Percentiles rank a stretch among this genome's conserved stretches.
phyloP scores from a whole-genome alignment of 208 protist genomes.

The Trypanosoma avium region DNA sequence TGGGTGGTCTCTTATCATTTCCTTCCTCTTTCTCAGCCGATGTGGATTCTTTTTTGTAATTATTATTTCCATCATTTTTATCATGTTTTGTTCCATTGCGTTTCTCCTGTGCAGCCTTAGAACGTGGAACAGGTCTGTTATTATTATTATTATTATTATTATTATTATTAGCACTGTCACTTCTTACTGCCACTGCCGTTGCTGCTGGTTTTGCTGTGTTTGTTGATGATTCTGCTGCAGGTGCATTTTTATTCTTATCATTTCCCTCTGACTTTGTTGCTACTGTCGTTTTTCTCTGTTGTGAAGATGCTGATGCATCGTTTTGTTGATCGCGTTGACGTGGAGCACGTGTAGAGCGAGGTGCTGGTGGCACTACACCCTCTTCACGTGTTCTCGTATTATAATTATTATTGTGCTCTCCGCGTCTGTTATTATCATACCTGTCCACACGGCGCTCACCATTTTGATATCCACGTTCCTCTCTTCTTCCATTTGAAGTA shows the following conservation, averaged over 20 bases:
- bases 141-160: background rate
- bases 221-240: background rate
- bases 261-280: too few relatives aligned
- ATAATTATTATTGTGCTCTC: too few relatives aligned
- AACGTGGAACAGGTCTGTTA: slow-evolving; percentile 8
- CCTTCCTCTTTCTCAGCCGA: background rate
- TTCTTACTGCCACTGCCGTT: background rate
- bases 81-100: slow-evolving; percentile 12
- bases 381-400: too few relatives aligned
- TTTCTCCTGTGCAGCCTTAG: slow-evolving; percentile 18
- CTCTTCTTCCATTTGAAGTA: too few relatives aligned
- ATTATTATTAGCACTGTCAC: background rate
- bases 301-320: too few relatives aligned
- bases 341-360: background rate
- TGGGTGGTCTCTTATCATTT: slow-evolving; percentile 1
- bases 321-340: slow-evolving; percentile 2
- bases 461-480: too few relatives aligned
- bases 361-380: background rate
- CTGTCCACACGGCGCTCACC: too few relatives aligned
- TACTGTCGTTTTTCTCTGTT: too few relatives aligned
- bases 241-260: background rate
- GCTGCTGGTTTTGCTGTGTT: background rate
- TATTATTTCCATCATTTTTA: slow-evolving; percentile 4
- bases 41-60: background rate
- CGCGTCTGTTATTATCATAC: too few relatives aligned